Evolutionary conservation across 805 yeast species (phyloP).

Genomic region (Candida ficus): DNA sequence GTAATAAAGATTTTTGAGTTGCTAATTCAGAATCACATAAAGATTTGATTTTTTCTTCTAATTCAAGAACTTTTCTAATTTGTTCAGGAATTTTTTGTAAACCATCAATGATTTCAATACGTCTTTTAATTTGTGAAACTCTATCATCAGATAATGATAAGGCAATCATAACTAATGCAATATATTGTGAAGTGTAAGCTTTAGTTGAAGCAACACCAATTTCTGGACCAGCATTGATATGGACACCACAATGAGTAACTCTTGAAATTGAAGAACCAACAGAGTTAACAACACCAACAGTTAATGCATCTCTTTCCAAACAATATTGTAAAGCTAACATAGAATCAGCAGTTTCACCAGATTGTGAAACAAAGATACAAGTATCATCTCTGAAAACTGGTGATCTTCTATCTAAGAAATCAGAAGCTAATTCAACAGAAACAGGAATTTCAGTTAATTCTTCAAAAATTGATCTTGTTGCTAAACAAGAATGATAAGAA

Average conservation of each 20-base stretch:
- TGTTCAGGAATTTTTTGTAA: conserved; percentile 79
- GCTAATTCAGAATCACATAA: conserved; percentile 71
- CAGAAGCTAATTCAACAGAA: conserved; percentile 88
- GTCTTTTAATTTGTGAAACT: conserved; percentile 69
- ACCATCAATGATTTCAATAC: conserved; percentile 81
- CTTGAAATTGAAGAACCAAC: conserved; percentile 97
- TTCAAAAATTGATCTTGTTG: conserved; percentile 93
- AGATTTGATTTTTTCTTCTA: conserved; percentile 68
- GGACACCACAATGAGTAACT: conserved; percentile 98
- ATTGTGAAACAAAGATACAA: conserved; percentile 95
- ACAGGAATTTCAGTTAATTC: conserved; percentile 95
- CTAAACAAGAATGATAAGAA: conserved; percentile 96
- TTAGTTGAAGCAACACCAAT: conserved; percentile 99
- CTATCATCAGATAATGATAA: conserved; percentile 91
- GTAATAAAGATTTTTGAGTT: conserved; percentile 78
- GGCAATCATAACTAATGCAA: conserved; percentile 96
- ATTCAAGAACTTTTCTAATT: conserved; percentile 67
- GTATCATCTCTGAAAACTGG: conserved; percentile 99
- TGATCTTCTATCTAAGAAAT: conserved; percentile 87
- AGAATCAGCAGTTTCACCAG: conserved; percentile 98
- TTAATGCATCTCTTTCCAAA: conserved; percentile 93
- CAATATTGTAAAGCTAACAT: conserved; percentile 94
- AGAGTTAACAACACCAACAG: conserved; percentile 95
- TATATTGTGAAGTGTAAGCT: conserved; percentile 97
- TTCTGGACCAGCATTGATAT: conserved; percentile 98